These are phyloP conservation scores for Chimonanthus praecox DNA, from an alignment of 164 flowering plant species.

Conservation along the genomic window DNA sequence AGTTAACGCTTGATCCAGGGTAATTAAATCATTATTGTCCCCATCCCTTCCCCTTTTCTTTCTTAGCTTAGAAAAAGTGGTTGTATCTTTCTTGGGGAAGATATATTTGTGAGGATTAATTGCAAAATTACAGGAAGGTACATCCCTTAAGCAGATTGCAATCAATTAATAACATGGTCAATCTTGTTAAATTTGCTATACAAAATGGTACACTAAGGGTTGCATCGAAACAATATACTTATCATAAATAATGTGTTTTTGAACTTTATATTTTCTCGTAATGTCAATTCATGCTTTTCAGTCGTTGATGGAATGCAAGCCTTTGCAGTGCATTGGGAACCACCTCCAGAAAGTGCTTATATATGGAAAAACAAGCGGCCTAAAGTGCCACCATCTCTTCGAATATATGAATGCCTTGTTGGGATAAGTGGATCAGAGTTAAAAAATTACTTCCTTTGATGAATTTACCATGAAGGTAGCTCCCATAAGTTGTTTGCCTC, in stretches of 20 bases:
- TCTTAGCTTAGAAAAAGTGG: neutral
- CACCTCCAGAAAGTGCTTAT: conserved; percentile 70
- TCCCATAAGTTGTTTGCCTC: neutral
- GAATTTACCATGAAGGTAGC: conserved; percentile 67
- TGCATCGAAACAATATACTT: too few relatives aligned
- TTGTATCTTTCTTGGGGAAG: too few relatives aligned
- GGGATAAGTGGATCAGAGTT: conserved; percentile 82
- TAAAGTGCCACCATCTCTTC: conserved; percentile 67
- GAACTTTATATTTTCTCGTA: neutral
- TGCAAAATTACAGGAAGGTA: too few relatives aligned
- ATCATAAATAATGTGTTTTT: neutral
- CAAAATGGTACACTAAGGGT: too few relatives aligned
- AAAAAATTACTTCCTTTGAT: conserved; percentile 67
- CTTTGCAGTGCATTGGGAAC: conserved; percentile 88
- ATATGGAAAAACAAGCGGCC: conserved; percentile 68
- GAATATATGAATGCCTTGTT: conserved; percentile 94
- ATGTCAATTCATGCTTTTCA: conserved; percentile 22
- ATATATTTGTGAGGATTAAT: too few relatives aligned
- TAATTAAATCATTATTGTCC: conserved; percentile 23
- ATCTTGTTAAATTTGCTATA: too few relatives aligned
- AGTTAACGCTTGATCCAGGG: conserved; percentile 90
- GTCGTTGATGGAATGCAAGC: conserved; percentile 73
- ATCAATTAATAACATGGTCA: too few relatives aligned
- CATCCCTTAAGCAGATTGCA: too few relatives aligned
- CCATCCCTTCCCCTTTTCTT: neutral